Evolutionary conservation across 495 filamentous ascomycete species (phyloP), one percentile per base, ranked within the genome.

Genomic region (Lasiosphaeria miniovina): DNA sequence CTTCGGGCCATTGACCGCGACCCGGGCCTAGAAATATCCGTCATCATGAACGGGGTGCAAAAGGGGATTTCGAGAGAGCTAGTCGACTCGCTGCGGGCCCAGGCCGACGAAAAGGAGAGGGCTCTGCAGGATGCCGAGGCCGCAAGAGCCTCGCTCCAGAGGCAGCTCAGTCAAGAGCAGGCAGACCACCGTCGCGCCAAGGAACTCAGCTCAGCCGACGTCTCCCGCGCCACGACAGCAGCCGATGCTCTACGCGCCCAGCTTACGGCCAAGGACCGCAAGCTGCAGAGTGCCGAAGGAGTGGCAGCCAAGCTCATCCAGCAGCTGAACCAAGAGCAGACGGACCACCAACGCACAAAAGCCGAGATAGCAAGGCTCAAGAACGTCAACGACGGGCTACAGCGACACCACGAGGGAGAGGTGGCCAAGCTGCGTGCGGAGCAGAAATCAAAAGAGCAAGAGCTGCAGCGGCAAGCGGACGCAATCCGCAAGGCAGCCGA

Each of bases 1-100:
- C 77, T 88, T 17, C 84, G 91, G 55, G 90, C 93, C 17, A 90
- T 98, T 66, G 94, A 98, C 71, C 88, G 92, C 52, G 91, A 96
- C 60, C 94, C 94, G 5, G 90, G 85, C 8, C 75, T 93, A 43
- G 94, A 98, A 68, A 84, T 93, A 31, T 86, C 88, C 0, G 81
- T 93, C 41, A 75, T 91, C 54, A 81, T 86, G 48, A 90, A 91
- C 73, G 90, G 90, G 0, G 78, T 90, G 33, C 84, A 91, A 67
- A 91, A 91, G 65, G 91, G 90, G 10, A 84, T 96, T 52, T 93
- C 91, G 9, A 82, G 89, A 36, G 87, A 93, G 64, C 74, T 94
- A 61, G 83, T 98, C 32, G 94, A 99, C 67, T 86, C 87, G 1
- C 76, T 99, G 15, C 85, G 89, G 55, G 80, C 82, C 5, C 87